phyloP scores from a whole-genome alignment of 176 grass and related monocot species.

The Paspalum notatum region DNA sequence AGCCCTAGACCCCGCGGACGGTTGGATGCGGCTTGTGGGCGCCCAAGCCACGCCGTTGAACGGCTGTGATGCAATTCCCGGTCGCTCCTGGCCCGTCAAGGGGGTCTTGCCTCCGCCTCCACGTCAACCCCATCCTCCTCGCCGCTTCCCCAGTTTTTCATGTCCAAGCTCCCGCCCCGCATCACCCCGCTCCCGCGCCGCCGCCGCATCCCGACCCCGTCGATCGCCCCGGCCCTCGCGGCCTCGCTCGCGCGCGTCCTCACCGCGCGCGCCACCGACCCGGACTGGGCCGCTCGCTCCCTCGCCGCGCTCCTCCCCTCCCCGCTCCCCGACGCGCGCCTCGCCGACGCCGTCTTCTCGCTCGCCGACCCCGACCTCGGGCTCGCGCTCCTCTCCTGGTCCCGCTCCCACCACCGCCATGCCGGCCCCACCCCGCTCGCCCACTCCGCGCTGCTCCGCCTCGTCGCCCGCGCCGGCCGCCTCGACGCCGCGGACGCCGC shows the following conservation, averaged over 20 bases:
- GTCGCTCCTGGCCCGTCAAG: no score
- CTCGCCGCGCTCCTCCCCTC: conserved; percentile 42
- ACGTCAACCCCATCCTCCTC: no score
- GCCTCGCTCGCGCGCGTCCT: conserved; percentile 45
- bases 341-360: conserved; percentile 48
- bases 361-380: conserved; percentile 41
- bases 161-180: conserved; percentile 48
- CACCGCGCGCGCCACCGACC: conserved; percentile 42
- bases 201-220: background rate
- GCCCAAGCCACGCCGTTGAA: no score
- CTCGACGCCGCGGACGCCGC: conserved; percentile 26
- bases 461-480: conserved; percentile 41
- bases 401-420: conserved; percentile 2
- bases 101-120: no score
- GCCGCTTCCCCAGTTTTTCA: conserved; percentile 10
- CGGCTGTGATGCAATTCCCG: no score
- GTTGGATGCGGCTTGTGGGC: no score
- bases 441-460: conserved; percentile 43
- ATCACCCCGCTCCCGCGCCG: conserved; percentile 28
- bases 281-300: conserved; percentile 36
- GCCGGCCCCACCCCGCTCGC: conserved; percentile 28
- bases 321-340: conserved; percentile 52
- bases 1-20: no score
- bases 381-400: conserved; percentile 42
- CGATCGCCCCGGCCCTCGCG: conserved; percentile 4